These are phyloP conservation scores for Solanum chilense DNA, from an alignment of 257 asterid genomes.

Conservation along the genomic window DNA sequence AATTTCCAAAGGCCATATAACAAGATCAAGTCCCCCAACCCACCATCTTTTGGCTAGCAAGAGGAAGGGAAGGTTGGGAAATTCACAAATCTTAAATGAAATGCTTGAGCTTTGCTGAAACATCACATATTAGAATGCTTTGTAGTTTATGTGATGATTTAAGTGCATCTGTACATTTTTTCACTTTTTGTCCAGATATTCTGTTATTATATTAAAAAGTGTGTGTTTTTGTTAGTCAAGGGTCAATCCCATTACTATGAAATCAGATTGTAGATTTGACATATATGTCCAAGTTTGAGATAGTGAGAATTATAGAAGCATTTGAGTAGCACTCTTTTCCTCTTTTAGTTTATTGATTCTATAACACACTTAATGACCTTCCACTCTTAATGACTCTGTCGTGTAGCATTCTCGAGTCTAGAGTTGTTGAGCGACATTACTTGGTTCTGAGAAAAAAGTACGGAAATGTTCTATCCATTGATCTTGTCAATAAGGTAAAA, in stretches of 20 bases:
- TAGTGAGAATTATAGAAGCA: slow-evolving; percentile 45
- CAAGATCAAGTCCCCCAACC: background rate
- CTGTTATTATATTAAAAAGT: background rate
- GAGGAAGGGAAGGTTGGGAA: background rate
- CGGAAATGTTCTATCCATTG: slow-evolving; percentile 75
- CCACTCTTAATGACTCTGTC: slow-evolving; percentile 1
- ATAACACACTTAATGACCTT: background rate
- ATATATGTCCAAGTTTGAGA: slow-evolving; percentile 73
- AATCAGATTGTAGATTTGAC: slow-evolving; percentile 93
- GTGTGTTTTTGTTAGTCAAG: slow-evolving; percentile 45
- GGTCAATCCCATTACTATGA: slow-evolving; percentile 92
- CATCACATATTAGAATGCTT: background rate
- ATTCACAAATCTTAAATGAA: background rate
- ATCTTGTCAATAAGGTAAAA: slow-evolving; percentile 75
- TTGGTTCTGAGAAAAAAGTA: slow-evolving; percentile 66
- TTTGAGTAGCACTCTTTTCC: slow-evolving; percentile 34
- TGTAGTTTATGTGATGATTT: background rate
- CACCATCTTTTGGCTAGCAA: background rate
- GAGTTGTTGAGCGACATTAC: slow-evolving; percentile 70
- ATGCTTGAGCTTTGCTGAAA: background rate
- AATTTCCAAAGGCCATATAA: background rate
- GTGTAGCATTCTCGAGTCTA: slow-evolving; percentile 37
- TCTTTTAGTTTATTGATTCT: background rate
- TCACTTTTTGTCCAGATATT: background rate
- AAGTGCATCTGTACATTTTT: background rate